A percentile compares a stretch with the other conserved stretches of the same genome.
phyloP scores from a whole-genome alignment of 371 early-diverging fungal species.

The Mucor circinelloides region DNA sequence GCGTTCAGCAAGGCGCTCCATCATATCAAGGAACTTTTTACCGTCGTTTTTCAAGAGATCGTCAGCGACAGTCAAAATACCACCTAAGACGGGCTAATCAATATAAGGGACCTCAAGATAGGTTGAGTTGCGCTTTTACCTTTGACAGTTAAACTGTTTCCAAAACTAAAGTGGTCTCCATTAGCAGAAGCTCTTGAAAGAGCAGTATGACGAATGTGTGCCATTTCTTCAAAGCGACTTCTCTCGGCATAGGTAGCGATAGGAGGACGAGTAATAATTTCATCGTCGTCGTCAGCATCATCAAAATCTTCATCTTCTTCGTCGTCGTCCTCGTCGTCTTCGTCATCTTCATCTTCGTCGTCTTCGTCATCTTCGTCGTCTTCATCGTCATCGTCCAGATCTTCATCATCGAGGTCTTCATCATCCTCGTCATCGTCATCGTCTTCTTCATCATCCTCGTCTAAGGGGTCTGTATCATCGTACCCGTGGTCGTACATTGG shows the following conservation, averaged over 20 bases:
- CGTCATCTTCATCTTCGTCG: slow-evolving; percentile 57
- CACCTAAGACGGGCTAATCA: slow-evolving; percentile 44
- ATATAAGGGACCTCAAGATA: not conserved
- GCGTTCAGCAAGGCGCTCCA: slow-evolving; percentile 92
- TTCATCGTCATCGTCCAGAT: slow-evolving; percentile 33
- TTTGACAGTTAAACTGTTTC: slow-evolving; percentile 69
- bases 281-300: slow-evolving; percentile 19
- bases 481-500: slow-evolving; percentile 21
- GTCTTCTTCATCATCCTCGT: slow-evolving; percentile 30
- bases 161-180: slow-evolving; percentile 58
- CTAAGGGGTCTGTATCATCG: slow-evolving; percentile 20
- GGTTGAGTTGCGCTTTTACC: slow-evolving; percentile 53
- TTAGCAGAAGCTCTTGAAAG: slow-evolving; percentile 15
- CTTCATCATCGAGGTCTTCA: slow-evolving; percentile 29
- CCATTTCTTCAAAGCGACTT: slow-evolving; percentile 29
- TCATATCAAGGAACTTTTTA: slow-evolving; percentile 90
- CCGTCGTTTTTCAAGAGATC: slow-evolving; percentile 92
- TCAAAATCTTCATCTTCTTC: slow-evolving; percentile 16
- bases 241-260: slow-evolving; percentile 21
- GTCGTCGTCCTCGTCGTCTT: slow-evolving; percentile 56
- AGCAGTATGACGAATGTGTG: slow-evolving; percentile 27
- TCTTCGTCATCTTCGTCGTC: slow-evolving; percentile 53
- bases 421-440: slow-evolving; percentile 30
- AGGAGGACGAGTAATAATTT: slow-evolving; percentile 17
- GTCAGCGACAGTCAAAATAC: slow-evolving; percentile 87